A percentile compares a stretch with the other conserved stretches of the same genome.
phyloP scores from a whole-genome alignment of 2,329 filamentous ascomycete species.

The Chaetothyriales sp. region DNA sequence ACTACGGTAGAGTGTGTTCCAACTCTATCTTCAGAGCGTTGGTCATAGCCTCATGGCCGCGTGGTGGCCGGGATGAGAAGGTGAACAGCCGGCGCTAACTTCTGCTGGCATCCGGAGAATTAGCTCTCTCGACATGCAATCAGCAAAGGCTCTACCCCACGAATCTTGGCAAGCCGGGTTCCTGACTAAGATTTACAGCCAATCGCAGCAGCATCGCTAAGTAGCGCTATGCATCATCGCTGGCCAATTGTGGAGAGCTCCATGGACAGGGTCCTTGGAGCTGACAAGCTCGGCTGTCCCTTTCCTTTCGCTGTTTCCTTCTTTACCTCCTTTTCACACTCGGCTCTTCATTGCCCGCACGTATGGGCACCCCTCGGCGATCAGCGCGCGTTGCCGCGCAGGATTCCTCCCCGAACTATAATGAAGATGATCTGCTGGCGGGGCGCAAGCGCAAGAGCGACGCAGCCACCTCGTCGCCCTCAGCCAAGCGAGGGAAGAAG shows the following conservation, averaged over 20 bases:
- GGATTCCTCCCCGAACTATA: conserved; percentile 17
- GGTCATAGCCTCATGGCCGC: not conserved
- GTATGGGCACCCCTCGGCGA: conserved; percentile 3
- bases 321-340: not conserved
- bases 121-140: not conserved
- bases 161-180: not conserved
- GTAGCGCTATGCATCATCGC: not conserved
- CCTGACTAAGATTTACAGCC: not conserved
- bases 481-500: conserved; percentile 29
- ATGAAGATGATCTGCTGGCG: not conserved
- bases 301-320: not conserved
- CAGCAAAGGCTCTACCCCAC: not conserved
- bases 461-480: conserved; percentile 8
- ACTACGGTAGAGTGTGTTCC: not conserved
- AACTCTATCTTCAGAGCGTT: no score
- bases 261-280: not conserved
- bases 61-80: not conserved
- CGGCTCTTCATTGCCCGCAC: not conserved
- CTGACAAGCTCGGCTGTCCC: not conserved
- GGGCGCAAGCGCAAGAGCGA: conserved; percentile 30
- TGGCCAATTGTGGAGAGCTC: not conserved
- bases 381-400: conserved; percentile 31
- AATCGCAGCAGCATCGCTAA: not conserved
- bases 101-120: not conserved
- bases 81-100: not conserved